Evolutionary conservation across 352 stramenopile genomes (phyloP).

Genomic region (Phytophthora tubulina): DNA sequence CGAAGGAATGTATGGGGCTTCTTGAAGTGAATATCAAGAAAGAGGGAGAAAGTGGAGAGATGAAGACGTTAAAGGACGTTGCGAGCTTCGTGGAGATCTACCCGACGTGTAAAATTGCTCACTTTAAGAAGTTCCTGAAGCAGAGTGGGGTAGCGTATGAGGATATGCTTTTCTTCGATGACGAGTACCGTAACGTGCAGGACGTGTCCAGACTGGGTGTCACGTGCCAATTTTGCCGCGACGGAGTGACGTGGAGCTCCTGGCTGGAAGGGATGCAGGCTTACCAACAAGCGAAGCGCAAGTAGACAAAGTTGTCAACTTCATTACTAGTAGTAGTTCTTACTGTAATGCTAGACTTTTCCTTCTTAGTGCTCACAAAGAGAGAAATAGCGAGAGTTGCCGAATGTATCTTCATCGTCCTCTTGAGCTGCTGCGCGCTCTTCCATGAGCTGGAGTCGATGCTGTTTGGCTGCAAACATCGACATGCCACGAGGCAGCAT

Average conservation of each 20-base stretch:
- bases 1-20: slow-evolving; percentile 76
- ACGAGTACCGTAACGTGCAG: slow-evolving; percentile 85
- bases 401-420: background rate
- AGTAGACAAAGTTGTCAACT: slow-evolving; percentile 6
- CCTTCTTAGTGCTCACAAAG: slow-evolving; percentile 31
- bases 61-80: slow-evolving; percentile 55
- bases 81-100: slow-evolving; percentile 83
- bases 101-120: slow-evolving; percentile 80
- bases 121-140: slow-evolving; percentile 92
- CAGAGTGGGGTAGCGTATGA: slow-evolving; percentile 90
- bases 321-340: slow-evolving; percentile 3
- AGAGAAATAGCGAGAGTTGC: slow-evolving; percentile 29
- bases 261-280: slow-evolving; percentile 75
- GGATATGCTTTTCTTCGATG: slow-evolving; percentile 98
- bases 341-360: background rate
- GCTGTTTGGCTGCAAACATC: slow-evolving; percentile 28
- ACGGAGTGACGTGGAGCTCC: slow-evolving; percentile 66
- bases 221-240: slow-evolving; percentile 74
- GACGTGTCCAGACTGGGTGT: slow-evolving; percentile 78
- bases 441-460: slow-evolving; percentile 43
- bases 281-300: slow-evolving; percentile 60
- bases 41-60: slow-evolving; percentile 4
- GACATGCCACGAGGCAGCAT: slow-evolving; percentile 39
- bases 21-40: slow-evolving; percentile 51
- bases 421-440: slow-evolving; percentile 23